Evolutionary conservation across 257 asterid species (phyloP), one percentile per base, ranked within the genome.

Genomic region (Gentiana straminea): DNA sequence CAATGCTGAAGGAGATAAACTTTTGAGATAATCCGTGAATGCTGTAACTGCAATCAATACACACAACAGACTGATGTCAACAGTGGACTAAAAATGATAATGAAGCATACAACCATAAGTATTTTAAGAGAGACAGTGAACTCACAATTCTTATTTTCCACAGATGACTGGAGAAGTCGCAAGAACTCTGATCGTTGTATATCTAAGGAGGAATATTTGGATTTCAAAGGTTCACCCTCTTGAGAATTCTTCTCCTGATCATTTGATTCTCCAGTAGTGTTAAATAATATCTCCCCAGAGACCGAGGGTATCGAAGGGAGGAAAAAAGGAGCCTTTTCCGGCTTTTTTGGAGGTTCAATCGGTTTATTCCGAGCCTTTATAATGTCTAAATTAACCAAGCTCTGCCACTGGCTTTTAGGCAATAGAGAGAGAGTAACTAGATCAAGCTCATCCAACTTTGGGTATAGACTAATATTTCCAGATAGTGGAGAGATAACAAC

Each of bases 331-430:
- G 93, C 90, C 77, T 78, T 86, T 64, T 86, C 97, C 13, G 97
- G 95, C 71, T 89, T 89, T 66, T 89, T 89, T 4, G 95, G 95
- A 52, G 97, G 94, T 71, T 89, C 95, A 57, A 89, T 78, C n/a
- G 94, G 97, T 77, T 89, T 86, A 76, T 89, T 86, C 68, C 95
- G 76, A 53, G 77, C 90, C 73, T 80, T 89, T 63, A 89, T 89
- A 57, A 86, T 74, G 72, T 89, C 97, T 64, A 89, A 78, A 74
- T 86, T 89, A 77, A 86, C 67, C 87, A 89, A 75, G 78, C 97
- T 81, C 69, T 89, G 95, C 97, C 97, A 89, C 77, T 86, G 94
- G 63, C 88, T 80, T 79, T 84, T 84, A 13, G 95, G 97, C 78
- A 89, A 75, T 63, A 89, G 65, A 1, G 95, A 89, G 56, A 86